Conservation (phyloP, 2,329 filamentous ascomycete genomes). For the Periconia digitata region DNA sequence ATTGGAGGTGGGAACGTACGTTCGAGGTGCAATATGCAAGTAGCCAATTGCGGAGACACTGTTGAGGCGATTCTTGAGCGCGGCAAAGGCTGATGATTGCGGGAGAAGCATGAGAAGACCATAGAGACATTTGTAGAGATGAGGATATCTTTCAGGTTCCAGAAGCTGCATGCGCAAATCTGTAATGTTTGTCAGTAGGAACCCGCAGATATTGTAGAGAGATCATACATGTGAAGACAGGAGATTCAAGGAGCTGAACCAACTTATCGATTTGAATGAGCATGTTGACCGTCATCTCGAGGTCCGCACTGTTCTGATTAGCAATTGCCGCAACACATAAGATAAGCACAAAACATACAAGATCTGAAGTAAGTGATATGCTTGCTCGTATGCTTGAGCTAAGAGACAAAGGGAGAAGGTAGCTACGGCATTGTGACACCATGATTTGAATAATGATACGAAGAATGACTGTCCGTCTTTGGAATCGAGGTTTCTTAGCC, state of each 20-base stretch:
- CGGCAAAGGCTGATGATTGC: slow-evolving; percentile 94
- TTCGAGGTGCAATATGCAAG: slow-evolving; percentile 77
- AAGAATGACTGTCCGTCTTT: slow-evolving; percentile 97
- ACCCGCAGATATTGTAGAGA: no score
- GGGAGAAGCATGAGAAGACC: slow-evolving; percentile 97
- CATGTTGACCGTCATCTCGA: slow-evolving; percentile 99
- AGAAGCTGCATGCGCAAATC: slow-evolving; percentile 92
- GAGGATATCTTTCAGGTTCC: slow-evolving; percentile 91
- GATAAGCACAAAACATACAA: slow-evolving; percentile 67
- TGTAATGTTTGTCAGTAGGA: slow-evolving; percentile 42
- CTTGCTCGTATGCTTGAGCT: slow-evolving; percentile 96
- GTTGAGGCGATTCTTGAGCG: slow-evolving; percentile 93
- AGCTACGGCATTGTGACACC: slow-evolving; percentile 98
- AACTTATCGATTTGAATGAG: slow-evolving; percentile 98
- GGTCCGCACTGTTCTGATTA: slow-evolving; percentile 69
- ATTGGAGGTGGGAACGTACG: slow-evolving; percentile 61
- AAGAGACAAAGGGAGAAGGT: slow-evolving; percentile 95
- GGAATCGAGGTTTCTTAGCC: slow-evolving; percentile 85
- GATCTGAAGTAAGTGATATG: slow-evolving; percentile 92
- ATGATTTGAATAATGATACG: slow-evolving; percentile 89
- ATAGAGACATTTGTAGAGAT: slow-evolving; percentile 96
- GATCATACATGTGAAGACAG: slow-evolving; percentile 90
- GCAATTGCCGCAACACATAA: slow-evolving; percentile 14
- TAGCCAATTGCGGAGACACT: slow-evolving; percentile 97
- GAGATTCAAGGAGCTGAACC: slow-evolving; percentile 93